Base-by-base conservation (phyloP, 306 rosid species). In the Trifolium fragiferum region DNA sequence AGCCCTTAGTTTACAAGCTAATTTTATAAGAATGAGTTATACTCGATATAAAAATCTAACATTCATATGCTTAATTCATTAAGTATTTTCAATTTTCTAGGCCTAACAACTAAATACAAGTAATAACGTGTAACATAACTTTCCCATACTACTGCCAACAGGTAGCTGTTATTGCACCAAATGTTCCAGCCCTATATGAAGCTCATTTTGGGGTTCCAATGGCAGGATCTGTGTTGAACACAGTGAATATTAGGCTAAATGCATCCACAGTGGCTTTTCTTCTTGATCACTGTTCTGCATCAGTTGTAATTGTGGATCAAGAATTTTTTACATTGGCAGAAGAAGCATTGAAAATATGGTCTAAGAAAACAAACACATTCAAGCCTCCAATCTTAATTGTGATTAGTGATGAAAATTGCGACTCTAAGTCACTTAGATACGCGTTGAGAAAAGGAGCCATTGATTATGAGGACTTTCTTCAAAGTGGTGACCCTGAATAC, bases 81-180 rank as follows among this genome's bases (percentile, higher is more conserved):
- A 25, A 1, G 25, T 25, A 25, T 25, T 25, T 23, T 23, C 2
- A 0, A 1, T 23, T 23, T 23, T 3, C 33, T 5, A 30, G 33
- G 33, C 6, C 33, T 0, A 6, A 6, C 33, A 0, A 6, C 6
- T 30, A 30, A 30, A 30, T 30, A 0, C 6, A 30, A 30, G 33
- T 30, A 4, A 37, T 25, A 33, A 37, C 1, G 40, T 37, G 40
- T 37, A 37, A 37, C 40, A 37, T 37, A 37, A 37, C 8, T 37
- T 37, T 37, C 10, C 1, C 8, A 37, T 37, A 37, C 10, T 37
- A 37, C 10, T 79, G 35, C 35, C 41, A 81, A 81, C 85, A 93
- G 97, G 97, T 93, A 37, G 87, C 98, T 10, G 84, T 91, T 50
- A 88, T 93, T 78, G 96, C 98, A 54, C 98, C 98, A 33, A 93